phyloP scores from a whole-genome alignment of 345 rosid species.

The Trapa bicornis region DNA sequence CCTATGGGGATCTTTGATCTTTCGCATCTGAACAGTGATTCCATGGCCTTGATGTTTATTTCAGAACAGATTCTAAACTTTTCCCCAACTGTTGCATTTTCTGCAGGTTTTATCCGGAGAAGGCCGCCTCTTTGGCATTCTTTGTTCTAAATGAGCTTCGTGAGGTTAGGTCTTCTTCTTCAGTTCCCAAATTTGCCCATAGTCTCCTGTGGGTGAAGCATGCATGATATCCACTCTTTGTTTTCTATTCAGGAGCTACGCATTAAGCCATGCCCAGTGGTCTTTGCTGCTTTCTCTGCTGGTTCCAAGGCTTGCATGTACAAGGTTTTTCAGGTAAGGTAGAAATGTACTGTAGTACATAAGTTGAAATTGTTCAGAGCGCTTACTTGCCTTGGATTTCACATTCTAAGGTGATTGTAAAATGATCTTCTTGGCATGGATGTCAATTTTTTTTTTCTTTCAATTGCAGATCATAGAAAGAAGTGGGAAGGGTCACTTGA shows the following conservation, averaged over 20 bases:
- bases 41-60: too few relatives aligned
- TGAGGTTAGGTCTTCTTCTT: slow-evolving; percentile 34
- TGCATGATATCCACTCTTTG: background rate
- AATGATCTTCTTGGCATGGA: background rate
- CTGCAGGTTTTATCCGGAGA: slow-evolving; percentile 69
- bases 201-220: background rate
- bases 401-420: background rate
- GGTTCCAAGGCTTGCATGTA: slow-evolving; percentile 88
- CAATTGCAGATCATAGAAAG: slow-evolving; percentile 46
- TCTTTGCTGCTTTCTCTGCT: slow-evolving; percentile 74
- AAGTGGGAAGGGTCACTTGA: slow-evolving; percentile 46
- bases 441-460: background rate
- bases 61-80: too few relatives aligned
- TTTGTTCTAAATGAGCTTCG: slow-evolving; percentile 54
- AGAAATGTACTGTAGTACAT: background rate
- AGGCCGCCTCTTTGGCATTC: slow-evolving; percentile 64
- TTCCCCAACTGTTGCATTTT: background rate
- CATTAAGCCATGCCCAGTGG: slow-evolving; percentile 55
- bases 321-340: slow-evolving; percentile 65
- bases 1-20: too few relatives aligned
- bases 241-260: slow-evolving; percentile 11
- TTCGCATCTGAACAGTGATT: too few relatives aligned
- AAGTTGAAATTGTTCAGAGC: background rate
- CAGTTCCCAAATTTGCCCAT: background rate
- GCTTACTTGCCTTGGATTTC: background rate